Conservation (phyloP, 805 yeast genomes). For the Debaryomyces hansenii region DNA sequence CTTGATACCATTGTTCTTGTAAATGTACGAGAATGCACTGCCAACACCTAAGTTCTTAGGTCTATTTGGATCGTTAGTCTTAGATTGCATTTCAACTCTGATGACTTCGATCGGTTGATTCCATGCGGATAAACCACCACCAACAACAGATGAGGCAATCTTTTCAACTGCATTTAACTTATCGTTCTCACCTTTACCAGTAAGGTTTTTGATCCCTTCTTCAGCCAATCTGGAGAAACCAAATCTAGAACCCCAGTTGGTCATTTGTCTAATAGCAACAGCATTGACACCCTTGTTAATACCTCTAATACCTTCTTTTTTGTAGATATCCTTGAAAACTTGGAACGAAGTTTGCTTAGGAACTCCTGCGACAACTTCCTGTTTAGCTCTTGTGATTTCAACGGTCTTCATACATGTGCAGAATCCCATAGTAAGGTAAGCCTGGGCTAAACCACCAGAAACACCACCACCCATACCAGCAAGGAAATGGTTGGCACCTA, state of each 20-base stretch:
- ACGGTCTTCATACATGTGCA: conserved; percentile 99
- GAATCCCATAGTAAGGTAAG: conserved; percentile 95
- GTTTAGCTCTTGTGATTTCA: conserved; percentile 90
- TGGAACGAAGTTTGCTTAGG: conserved; percentile 70
- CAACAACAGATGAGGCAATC: conserved; percentile 80
- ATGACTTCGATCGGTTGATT: conserved; percentile 98
- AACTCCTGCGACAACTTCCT: conserved; percentile 61
- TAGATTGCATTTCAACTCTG: conserved; percentile 97
- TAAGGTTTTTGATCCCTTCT: conserved; percentile 65
- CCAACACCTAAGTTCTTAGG: conserved; percentile 85
- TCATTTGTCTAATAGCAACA: conserved; percentile 97
- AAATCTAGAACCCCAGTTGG: conserved; percentile 98
- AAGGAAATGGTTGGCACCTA: conserved; percentile 67
- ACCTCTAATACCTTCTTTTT: conserved; percentile 87
- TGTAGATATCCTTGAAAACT: conserved; percentile 82
- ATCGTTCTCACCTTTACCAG: conserved; percentile 57
- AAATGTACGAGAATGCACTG: conserved; percentile 79
- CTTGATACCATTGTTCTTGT: conserved; percentile 75
- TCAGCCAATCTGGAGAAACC: conserved; percentile 92
- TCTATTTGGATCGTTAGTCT: conserved; percentile 90
- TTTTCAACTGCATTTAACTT: conserved; percentile 76
- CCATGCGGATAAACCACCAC: conserved; percentile 99
- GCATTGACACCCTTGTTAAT: conserved; percentile 98
- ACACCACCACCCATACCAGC: conserved; percentile 97
- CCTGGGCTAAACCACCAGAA: conserved; percentile 94